Evolutionary conservation across 306 rosid genomes (phyloP).

Genomic region (Acmispon strigosus): DNA sequence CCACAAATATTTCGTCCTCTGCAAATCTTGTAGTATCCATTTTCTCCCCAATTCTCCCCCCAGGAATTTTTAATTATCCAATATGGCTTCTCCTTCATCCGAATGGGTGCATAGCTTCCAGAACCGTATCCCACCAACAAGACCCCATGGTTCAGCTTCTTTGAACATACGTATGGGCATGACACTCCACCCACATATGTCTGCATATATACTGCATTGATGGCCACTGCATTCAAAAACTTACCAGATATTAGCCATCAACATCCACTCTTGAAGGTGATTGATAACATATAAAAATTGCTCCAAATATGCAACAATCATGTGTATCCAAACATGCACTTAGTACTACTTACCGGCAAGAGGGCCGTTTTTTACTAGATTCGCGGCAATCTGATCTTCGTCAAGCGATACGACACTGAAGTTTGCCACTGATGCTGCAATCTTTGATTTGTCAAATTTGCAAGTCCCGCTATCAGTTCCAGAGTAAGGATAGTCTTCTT

Average conservation of each 20-base stretch:
- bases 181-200: conserved; percentile 88
- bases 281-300: too few relatives aligned
- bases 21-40: conserved; percentile 85
- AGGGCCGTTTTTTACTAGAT: conserved; percentile 89
- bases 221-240: conserved; percentile 61
- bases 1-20: conserved; percentile 81
- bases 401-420: conserved; percentile 83
- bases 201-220: conserved; percentile 94
- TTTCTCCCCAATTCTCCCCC: conserved; percentile 97
- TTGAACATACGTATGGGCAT: conserved; percentile 89
- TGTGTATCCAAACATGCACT: too few relatives aligned
- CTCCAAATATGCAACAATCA: too few relatives aligned
- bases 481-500: conserved; percentile 87
- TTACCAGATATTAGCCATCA: background rate
- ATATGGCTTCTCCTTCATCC: conserved; percentile 83
- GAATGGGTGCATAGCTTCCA: conserved; percentile 57
- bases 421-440: conserved; percentile 83
- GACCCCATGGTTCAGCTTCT: conserved; percentile 70
- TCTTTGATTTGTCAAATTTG: conserved; percentile 72
- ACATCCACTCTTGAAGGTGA: background rate
- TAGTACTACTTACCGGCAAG: conserved; percentile 52
- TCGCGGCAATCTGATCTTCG: conserved; percentile 89
- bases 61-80: conserved; percentile 96
- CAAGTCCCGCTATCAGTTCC: conserved; percentile 61
- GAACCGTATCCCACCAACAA: conserved; percentile 83